These are phyloP conservation scores for Ceratocystis lukuohia DNA, from an alignment of 2,329 filamentous ascomycete species.

Conservation along the genomic window DNA sequence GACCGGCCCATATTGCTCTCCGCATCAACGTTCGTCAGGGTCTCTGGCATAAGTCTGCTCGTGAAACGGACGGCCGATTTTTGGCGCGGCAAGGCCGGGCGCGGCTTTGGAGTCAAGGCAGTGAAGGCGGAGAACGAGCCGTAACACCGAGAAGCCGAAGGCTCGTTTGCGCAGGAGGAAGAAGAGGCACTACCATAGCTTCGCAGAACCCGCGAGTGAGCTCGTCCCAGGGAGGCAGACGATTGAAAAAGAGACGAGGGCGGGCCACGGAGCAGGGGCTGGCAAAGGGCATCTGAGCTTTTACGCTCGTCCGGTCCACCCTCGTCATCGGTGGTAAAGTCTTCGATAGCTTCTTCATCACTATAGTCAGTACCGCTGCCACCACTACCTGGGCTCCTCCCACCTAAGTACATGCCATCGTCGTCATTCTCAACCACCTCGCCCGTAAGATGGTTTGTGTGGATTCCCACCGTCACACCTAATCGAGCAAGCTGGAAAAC, in stretches of 20 bases:
- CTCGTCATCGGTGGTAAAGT: conserved; percentile 22
- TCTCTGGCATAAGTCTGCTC: conserved; percentile 58
- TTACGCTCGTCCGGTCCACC: background rate
- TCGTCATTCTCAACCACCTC: conserved; percentile 37
- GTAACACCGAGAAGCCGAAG: conserved; percentile 18
- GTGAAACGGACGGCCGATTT: conserved; percentile 50
- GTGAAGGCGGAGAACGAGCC: conserved; percentile 10
- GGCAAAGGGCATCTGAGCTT: background rate
- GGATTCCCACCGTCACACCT: conserved; percentile 58
- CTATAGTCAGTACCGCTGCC: background rate
- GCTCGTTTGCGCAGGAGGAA: background rate
- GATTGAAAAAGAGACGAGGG: background rate
- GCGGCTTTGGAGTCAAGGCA: conserved; percentile 19
- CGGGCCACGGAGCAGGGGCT: background rate
- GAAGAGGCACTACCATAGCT: background rate
- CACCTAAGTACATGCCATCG: conserved; percentile 10
- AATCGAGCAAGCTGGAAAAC: conserved; percentile 40
- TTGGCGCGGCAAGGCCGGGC: conserved; percentile 39
- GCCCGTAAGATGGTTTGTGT: conserved; percentile 56
- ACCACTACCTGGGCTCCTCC: background rate
- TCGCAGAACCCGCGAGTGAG: too few relatives aligned
- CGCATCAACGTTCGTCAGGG: conserved; percentile 51
- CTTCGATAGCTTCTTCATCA: conserved; percentile 26
- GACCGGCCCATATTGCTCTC: conserved; percentile 44
- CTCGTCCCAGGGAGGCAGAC: too few relatives aligned